Percentiles rank a stretch among this genome's conserved stretches.
phyloP scores from a whole-genome alignment of 106 monocot genomes.

The Phalaenopsis equestris region DNA sequence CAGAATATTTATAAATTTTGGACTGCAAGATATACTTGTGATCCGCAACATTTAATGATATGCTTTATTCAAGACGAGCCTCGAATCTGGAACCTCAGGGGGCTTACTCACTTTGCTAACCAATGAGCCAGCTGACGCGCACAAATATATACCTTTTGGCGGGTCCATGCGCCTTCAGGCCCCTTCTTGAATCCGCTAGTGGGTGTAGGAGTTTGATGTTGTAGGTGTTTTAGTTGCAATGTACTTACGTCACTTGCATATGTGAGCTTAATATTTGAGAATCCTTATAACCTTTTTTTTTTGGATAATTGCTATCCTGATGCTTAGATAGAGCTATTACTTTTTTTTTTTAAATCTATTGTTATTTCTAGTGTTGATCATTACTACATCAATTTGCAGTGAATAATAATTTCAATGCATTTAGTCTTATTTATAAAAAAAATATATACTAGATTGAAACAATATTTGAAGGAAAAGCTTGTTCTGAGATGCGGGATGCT shows the following conservation, averaged over 20 bases:
- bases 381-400: background rate
- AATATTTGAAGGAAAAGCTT: slow-evolving; percentile 79
- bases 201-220: background rate
- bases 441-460: slow-evolving; percentile 51
- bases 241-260: background rate
- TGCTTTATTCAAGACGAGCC: no score
- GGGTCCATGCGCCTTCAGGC: no score
- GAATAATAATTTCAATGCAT: background rate
- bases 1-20: no score
- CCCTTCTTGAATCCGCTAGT: background rate
- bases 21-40: no score
- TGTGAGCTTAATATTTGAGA: background rate
- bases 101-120: no score
- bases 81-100: no score
- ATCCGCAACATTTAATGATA: no score
- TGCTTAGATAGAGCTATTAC: background rate
- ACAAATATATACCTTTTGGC: no score
- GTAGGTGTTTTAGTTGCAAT: background rate
- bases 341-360: background rate
- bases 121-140: no score
- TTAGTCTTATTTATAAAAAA: background rate
- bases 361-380: background rate
- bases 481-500: slow-evolving; percentile 61
- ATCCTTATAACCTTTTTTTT: background rate
- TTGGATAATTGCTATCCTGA: background rate